phyloP scores from a whole-genome alignment of 371 early-diverging fungal genomes.

The Circinella umbellata region DNA sequence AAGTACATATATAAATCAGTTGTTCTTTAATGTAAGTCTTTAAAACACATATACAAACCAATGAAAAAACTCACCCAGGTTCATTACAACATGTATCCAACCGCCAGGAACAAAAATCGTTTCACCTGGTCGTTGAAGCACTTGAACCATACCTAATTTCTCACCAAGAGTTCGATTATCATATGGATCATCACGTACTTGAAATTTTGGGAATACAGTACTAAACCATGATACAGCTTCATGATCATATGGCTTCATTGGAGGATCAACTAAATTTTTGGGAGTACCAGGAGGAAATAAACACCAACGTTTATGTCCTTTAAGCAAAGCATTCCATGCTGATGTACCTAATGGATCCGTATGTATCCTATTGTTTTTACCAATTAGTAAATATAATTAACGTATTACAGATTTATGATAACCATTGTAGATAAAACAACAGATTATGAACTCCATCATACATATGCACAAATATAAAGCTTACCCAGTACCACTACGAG shows the following conservation, averaged over 20 bases:
- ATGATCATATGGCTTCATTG: constrained; percentile 67
- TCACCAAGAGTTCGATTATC: constrained; percentile 52
- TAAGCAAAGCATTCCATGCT: constrained; percentile 70
- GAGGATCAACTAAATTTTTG: constrained; percentile 59
- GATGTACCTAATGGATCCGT: constrained; percentile 71
- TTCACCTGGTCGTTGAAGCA: constrained; percentile 79
- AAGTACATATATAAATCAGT: too few species aligned
- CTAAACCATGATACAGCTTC: constrained; percentile 86
- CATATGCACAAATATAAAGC: constrained; percentile 3
- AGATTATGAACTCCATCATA: neutral
- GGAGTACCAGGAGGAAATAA: constrained; percentile 73
- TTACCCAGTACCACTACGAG: constrained; percentile 70
- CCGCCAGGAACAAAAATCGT: constrained; percentile 88
- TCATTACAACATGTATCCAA: constrained; percentile 87
- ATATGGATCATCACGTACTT: constrained; percentile 29
- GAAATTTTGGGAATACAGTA: constrained; percentile 68
- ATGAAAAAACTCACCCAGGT: constrained; percentile 55
- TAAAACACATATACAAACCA: neutral
- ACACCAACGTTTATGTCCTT: constrained; percentile 76
- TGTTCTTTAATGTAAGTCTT: too few species aligned
- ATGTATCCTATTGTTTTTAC: constrained; percentile 50
- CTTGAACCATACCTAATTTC: constrained; percentile 73
- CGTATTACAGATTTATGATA: neutral
- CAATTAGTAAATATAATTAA: too few species aligned
- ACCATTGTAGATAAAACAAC: too few species aligned